Conservation (phyloP, 345 rosid genomes). For the Balakata baccata region DNA sequence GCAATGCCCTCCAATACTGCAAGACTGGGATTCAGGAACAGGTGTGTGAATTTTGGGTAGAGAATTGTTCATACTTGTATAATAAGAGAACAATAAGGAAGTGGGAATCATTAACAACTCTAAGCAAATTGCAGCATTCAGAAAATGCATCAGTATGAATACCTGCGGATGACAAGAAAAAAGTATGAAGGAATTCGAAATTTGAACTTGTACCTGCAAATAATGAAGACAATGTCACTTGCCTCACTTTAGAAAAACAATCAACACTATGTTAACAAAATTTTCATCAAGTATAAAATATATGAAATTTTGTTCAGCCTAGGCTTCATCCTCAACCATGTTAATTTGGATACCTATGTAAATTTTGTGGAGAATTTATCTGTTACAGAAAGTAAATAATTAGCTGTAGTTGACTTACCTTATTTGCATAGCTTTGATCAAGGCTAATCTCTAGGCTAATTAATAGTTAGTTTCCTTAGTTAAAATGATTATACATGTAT, state of each 20-base stretch:
- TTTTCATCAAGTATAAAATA: background rate
- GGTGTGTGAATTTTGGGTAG: conserved; percentile 2
- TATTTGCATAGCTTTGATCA: no score
- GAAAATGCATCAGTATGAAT: conserved; percentile 14
- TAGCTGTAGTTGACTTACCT: no score
- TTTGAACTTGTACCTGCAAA: conserved; percentile 91
- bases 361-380: background rate
- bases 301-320: background rate
- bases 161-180: conserved; percentile 94
- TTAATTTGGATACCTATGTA: background rate
- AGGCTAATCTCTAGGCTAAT: no score
- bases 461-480: no score
- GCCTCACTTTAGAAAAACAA: background rate
- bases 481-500: no score
- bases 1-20: conserved; percentile 98
- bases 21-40: conserved; percentile 47
- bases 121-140: background rate
- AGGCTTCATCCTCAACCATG: background rate
- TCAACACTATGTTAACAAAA: background rate
- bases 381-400: no score
- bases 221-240: conserved; percentile 15
- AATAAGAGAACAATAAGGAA: conserved; percentile 1
- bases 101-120: background rate
- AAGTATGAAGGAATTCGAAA: conserved; percentile 90
- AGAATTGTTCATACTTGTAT: background rate